phyloP scores from a whole-genome alignment of 176 grass and related monocot genomes.

The Ananas comosus region DNA sequence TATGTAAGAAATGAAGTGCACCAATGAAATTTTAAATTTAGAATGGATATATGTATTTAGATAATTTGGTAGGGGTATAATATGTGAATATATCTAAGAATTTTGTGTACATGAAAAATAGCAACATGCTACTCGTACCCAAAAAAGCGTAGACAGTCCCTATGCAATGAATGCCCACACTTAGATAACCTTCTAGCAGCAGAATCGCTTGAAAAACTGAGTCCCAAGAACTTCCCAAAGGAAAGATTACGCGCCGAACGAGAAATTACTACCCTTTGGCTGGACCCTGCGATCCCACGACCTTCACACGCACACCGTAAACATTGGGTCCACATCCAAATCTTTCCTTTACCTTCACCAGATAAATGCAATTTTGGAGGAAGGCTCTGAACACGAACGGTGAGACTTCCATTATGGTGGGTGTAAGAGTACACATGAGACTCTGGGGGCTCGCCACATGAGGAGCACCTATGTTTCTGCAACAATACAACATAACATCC shows the following conservation, averaged over 20 bases:
- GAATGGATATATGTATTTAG: no score
- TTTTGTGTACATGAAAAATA: not conserved
- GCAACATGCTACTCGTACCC: constrained; percentile 36
- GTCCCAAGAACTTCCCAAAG: constrained; percentile 90
- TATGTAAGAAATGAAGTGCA: no score
- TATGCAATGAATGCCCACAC: constrained; percentile 79
- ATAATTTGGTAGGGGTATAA: no score
- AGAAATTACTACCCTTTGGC: constrained; percentile 57
- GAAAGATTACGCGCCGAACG: constrained; percentile 69
- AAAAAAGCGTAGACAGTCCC: constrained; percentile 85
- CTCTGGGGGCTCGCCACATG: constrained; percentile 79
- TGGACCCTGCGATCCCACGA: constrained; percentile 27
- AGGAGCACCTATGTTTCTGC: constrained; percentile 61
- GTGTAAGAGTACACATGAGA: constrained; percentile 74
- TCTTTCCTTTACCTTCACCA: constrained; percentile 61
- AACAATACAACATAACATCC: constrained; percentile 2
- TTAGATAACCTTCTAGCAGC: constrained; percentile 48
- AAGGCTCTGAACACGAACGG: constrained; percentile 51
- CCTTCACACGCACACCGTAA: constrained; percentile 58
- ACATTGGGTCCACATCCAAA: constrained; percentile 97
- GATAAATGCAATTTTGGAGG: constrained; percentile 35
- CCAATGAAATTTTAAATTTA: no score
- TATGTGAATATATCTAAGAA: not conserved
- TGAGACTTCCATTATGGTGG: constrained; percentile 76
- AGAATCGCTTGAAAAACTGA: constrained; percentile 92